These are phyloP conservation scores for Sporothrix protearum DNA, from an alignment of 2,329 filamentous ascomycete genomes.

Conservation along the genomic window DNA sequence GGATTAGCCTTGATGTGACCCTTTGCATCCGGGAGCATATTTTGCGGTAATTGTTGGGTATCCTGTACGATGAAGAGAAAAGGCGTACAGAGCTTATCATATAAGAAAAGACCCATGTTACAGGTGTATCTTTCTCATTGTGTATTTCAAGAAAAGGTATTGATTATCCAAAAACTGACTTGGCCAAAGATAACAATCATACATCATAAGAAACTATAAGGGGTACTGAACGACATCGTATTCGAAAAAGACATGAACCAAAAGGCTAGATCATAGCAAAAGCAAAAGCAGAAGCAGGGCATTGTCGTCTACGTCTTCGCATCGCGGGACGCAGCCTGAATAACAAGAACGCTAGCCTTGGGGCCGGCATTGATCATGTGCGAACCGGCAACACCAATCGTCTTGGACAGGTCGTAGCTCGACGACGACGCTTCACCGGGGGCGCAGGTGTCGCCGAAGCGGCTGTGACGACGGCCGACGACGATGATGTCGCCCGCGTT, in stretches of 20 bases:
- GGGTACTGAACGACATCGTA: not conserved
- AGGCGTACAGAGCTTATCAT: no score
- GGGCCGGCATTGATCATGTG: slow-evolving; percentile 56
- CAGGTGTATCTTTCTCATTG: no score
- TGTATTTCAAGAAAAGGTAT: not conserved
- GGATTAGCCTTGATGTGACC: not conserved
- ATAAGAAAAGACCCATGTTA: no score
- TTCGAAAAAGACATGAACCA: not conserved
- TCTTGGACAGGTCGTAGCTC: slow-evolving; percentile 44
- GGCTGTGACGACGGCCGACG: slow-evolving; percentile 54
- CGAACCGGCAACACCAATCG: slow-evolving; percentile 59
- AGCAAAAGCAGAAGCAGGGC: no score
- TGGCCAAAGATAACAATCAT: not conserved
- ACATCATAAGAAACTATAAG: not conserved
- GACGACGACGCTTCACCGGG: slow-evolving; percentile 28
- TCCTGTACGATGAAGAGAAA: not conserved
- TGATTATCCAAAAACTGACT: not conserved
- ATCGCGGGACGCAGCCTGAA: slow-evolving; percentile 53
- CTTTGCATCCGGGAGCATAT: not conserved
- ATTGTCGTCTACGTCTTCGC: slow-evolving; percentile 22
- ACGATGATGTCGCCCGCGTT: slow-evolving; percentile 71
- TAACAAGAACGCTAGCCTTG: slow-evolving; percentile 65
- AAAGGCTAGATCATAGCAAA: not conserved
- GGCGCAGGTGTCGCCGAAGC: slow-evolving; percentile 28
- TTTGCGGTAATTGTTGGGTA: not conserved